phyloP scores from a whole-genome alignment of 768 basidiomycete species.

The Clitopilus hobsonii region DNA sequence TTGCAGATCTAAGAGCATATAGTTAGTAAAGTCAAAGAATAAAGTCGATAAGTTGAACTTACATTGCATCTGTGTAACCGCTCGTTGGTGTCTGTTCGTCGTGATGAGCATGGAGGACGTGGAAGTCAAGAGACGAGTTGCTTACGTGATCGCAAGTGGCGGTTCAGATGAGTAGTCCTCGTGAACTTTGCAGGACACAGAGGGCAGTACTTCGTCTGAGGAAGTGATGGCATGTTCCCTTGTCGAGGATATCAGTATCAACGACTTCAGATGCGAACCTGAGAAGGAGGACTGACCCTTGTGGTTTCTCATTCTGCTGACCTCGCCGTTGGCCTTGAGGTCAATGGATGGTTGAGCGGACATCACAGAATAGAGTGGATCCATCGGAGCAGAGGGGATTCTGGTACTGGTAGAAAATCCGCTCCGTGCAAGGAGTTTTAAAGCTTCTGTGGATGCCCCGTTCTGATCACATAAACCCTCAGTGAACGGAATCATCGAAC shows the following conservation, averaged over 20 bases:
- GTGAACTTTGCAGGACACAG: slow-evolving; percentile 73
- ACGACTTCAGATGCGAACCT: background rate
- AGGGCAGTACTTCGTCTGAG: slow-evolving; percentile 66
- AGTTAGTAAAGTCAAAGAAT: slow-evolving; percentile 4
- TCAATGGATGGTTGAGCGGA: slow-evolving; percentile 25
- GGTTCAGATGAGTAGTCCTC: slow-evolving; percentile 67
- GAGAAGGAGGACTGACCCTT: slow-evolving; percentile 22
- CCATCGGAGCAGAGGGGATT: slow-evolving; percentile 21
- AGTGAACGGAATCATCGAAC: background rate
- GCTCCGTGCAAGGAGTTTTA: slow-evolving; percentile 25
- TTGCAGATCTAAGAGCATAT: slow-evolving; percentile 48
- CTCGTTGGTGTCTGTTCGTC: slow-evolving; percentile 56
- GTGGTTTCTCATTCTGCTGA: slow-evolving; percentile 37
- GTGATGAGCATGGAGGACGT: background rate
- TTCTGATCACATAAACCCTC: background rate
- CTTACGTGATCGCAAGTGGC: slow-evolving; percentile 70
- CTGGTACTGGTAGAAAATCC: slow-evolving; percentile 11
- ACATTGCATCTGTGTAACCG: slow-evolving; percentile 62
- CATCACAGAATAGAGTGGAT: slow-evolving; percentile 21
- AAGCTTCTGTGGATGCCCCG: slow-evolving; percentile 14
- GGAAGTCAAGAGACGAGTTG: slow-evolving; percentile 7
- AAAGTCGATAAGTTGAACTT: slow-evolving; percentile 11
- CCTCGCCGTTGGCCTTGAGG: slow-evolving; percentile 37
- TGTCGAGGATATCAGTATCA: slow-evolving; percentile 9
- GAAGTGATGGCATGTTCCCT: slow-evolving; percentile 68